phyloP scores from a whole-genome alignment of 2,329 filamentous ascomycete genomes.

The Aspergillus transmontanensis region DNA sequence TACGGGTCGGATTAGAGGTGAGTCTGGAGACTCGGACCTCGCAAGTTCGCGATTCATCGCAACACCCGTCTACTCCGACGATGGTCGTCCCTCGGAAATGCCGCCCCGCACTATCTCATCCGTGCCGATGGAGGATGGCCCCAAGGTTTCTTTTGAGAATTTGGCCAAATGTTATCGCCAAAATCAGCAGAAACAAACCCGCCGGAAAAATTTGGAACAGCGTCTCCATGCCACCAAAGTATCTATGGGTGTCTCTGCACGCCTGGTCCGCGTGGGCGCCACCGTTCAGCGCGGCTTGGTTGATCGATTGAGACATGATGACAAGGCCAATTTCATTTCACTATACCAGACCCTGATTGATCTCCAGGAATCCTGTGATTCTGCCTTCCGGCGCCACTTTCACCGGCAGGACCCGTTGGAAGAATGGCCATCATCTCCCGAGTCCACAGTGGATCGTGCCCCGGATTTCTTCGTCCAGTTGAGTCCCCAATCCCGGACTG shows the following conservation, averaged over 20 bases:
- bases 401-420: conserved; percentile 39
- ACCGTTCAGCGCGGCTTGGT: conserved; percentile 48
- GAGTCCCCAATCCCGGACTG: conserved; percentile 71
- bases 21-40: conserved; percentile 37
- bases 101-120: conserved; percentile 13
- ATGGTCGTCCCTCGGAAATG: conserved; percentile 20
- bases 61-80: conserved; percentile 21
- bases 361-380: conserved; percentile 46
- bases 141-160: conserved; percentile 45
- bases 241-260: conserved; percentile 46
- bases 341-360: conserved; percentile 49
- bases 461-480: conserved; percentile 62
- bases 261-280: conserved; percentile 44
- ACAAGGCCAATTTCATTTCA: conserved; percentile 47
- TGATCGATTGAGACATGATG: conserved; percentile 48
- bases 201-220: conserved; percentile 42
- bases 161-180: conserved; percentile 47
- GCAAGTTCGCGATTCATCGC: conserved; percentile 28
- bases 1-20: conserved; percentile 33
- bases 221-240: conserved; percentile 45
- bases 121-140: conserved; percentile 22
- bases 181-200: conserved; percentile 44
- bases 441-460: conserved; percentile 38
- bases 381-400: conserved; percentile 34
- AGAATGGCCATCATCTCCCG: conserved; percentile 36